Conservation (phyloP, 306 rosid genomes). For the Malus domestica region ASM211411v1 NC_041798.1:27501501-27502000, state of each 20-base stretch:
- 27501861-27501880: not conserved
- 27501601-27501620: not conserved
- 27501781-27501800: not conserved
- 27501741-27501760: not conserved
- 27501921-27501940: conserved; percentile 3
- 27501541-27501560: conserved; percentile 68
- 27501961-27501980: conserved; percentile 83
- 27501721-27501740: not conserved
- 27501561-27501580: conserved; percentile 68
- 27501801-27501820: not conserved
- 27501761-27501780: not conserved
- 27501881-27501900: not conserved
- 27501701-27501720: not conserved
- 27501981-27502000: conserved; percentile 89
- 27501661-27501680: not conserved
- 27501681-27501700: not conserved
- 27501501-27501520: conserved; percentile 83
- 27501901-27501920: not conserved
- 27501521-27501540: conserved; percentile 77
- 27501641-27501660: not conserved
- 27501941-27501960: conserved; percentile 25
- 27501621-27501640: not conserved
- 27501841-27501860: not conserved
- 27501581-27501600: conserved; percentile 53
- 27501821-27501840: not conserved